Evolutionary conservation across 768 basidiomycete genomes (phyloP).

Genomic region (Rickenella mellea): DNA sequence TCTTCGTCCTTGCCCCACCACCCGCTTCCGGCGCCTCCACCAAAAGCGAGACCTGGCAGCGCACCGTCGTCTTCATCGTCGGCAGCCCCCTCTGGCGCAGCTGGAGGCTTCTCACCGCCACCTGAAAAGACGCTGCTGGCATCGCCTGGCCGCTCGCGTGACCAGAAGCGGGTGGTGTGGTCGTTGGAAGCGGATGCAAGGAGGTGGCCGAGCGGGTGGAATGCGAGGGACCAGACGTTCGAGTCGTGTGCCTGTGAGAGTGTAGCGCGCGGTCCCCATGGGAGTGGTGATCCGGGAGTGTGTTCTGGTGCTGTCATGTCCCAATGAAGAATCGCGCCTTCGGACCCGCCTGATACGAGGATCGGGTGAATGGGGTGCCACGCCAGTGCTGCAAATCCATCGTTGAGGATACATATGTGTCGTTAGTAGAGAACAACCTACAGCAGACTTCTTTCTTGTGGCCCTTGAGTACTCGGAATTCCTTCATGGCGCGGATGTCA

Average conservation of each 20-base stretch:
- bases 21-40: constrained; percentile 18
- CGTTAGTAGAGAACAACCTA: constrained; percentile 29
- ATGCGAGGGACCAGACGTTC: constrained; percentile 92
- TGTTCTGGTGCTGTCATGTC: constrained; percentile 52
- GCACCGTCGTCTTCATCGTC: constrained; percentile 70
- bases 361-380: constrained; percentile 96
- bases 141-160: constrained; percentile 83
- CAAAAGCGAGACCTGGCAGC: constrained; percentile 65
- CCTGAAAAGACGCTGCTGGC: constrained; percentile 66
- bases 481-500: constrained; percentile 97
- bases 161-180: constrained; percentile 99
- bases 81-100: constrained; percentile 33
- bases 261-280: constrained; percentile 61
- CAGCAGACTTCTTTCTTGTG: constrained; percentile 99
- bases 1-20: constrained; percentile 45
- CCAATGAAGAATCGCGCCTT: constrained; percentile 94
- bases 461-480: constrained; percentile 83
- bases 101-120: constrained; percentile 80
- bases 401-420: neutral
- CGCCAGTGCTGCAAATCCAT: constrained; percentile 56
- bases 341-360: constrained; percentile 88
- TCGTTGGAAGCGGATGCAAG: constrained; percentile 94
- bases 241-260: constrained; percentile 97
- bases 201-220: constrained; percentile 92
- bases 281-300: constrained; percentile 30